These are phyloP conservation scores for Penicillium desertorum DNA, from an alignment of 495 filamentous ascomycete genomes.

Conservation along the genomic window DNA sequence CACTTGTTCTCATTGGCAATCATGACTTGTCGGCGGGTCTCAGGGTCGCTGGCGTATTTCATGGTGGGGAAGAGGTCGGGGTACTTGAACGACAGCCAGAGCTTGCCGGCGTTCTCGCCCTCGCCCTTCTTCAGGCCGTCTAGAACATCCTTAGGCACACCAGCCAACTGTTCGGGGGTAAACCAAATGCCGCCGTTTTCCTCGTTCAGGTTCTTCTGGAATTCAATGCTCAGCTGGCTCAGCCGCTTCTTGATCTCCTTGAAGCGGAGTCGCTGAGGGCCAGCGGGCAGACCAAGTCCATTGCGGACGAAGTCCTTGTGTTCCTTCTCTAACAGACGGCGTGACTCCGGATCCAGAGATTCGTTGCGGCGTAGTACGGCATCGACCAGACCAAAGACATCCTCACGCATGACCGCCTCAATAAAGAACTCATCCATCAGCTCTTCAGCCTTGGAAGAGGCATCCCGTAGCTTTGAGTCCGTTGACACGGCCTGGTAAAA, in stretches of 20 bases:
- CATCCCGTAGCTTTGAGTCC: constrained; percentile 66
- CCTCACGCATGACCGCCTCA: constrained; percentile 66
- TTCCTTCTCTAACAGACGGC: constrained; percentile 64
- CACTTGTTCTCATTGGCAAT: constrained; percentile 75
- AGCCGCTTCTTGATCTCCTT: constrained; percentile 73
- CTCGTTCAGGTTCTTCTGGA: constrained; percentile 70
- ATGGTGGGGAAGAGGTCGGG: constrained; percentile 65
- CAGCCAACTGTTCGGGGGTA: constrained; percentile 58
- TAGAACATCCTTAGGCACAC: constrained; percentile 62
- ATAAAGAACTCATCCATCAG: constrained; percentile 66
- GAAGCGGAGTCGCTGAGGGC: constrained; percentile 61
- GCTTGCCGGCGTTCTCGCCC: constrained; percentile 64
- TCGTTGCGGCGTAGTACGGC: constrained; percentile 59
- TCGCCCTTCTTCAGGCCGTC: constrained; percentile 68
- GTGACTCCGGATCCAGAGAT: constrained; percentile 62
- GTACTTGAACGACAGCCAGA: constrained; percentile 68
- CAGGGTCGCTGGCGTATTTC: constrained; percentile 60
- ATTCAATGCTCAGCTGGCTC: constrained; percentile 62
- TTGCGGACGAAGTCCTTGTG: constrained; percentile 65
- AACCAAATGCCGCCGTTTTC: constrained; percentile 69
- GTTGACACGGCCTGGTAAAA: constrained; percentile 83
- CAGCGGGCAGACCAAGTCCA: constrained; percentile 61
- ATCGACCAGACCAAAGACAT: constrained; percentile 63
- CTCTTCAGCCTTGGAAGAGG: constrained; percentile 66
- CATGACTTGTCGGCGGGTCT: constrained; percentile 57